Base-by-base conservation (phyloP, 306 rosid genomes). In the Abrus precatorius region DNA sequence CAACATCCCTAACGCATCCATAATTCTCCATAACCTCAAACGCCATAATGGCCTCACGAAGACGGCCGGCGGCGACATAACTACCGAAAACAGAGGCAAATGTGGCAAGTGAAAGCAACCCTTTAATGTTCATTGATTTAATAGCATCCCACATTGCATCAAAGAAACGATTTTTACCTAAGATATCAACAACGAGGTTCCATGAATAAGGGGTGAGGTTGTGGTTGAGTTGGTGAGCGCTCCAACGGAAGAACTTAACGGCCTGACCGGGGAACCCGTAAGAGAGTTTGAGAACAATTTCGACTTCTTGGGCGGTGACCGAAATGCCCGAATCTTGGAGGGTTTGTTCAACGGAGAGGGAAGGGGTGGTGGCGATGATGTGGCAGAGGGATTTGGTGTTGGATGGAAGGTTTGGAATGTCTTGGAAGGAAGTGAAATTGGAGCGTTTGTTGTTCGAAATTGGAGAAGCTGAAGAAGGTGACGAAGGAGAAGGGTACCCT, bases 81-180 rank as follows among this genome's bases (percentile, higher is more conserved):
- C 91, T 90, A 49, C 86, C 47, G 34, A 90, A 90, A 9, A 92
- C 89, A 0, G 92, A 90, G 34, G 95, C 95, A 57, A 92, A 92
- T 5, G 92, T 90, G 0, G 97, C 90, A 5, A 85, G 67, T 0
- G 93, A 84, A 12, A 90, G 81, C 10, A 89, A 52, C 13, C 89
- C 74, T 47, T 86, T 84, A 1, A 10, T 10, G 7, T 68, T 68
- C 95, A 89, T 89, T 3, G 92, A 90, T 28, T 84, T 92, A 4
- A 92, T 77, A 6, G 92, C 91, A n/a, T 86, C 91, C 97, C 92
- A 90, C 93, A 90, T 89, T 0, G 90, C 89, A 32, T 89, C 95
- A 5, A 90, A 92, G 65, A 83, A 76, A 14, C 77, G 82, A 2
- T 83, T 89, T 69, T 90, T 89, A 4, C 97, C 97, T 33, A 90